A percentile compares a stretch with the other conserved stretches of the same genome.
Evolutionary conservation across 1,284 basidiomycete species (phyloP).

Genomic region (Austroboletus olivaceoglutinosus): DNA sequence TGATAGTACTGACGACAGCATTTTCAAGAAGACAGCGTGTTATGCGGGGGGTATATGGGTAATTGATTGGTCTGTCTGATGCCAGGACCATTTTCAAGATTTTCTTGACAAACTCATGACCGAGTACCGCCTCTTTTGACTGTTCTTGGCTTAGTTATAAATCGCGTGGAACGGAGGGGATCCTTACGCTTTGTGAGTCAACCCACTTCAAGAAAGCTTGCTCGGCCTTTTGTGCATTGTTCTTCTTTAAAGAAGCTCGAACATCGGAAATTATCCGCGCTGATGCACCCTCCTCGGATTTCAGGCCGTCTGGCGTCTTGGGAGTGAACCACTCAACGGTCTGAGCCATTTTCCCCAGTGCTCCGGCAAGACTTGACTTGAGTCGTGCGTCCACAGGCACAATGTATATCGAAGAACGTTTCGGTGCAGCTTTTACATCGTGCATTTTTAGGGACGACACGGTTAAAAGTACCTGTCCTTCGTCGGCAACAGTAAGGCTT

Average conservation of each 20-base stretch:
- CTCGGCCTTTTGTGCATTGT: constrained; percentile 42
- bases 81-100: constrained; percentile 49
- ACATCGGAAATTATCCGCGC: constrained; percentile 41
- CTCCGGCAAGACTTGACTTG: constrained; percentile 58
- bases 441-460: constrained; percentile 40
- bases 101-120: constrained; percentile 56
- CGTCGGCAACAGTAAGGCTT: constrained; percentile 34
- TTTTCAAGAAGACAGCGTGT: constrained; percentile 54
- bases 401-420: constrained; percentile 53
- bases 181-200: constrained; percentile 34
- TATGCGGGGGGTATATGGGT: constrained; percentile 46
- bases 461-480: constrained; percentile 55
- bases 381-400: constrained; percentile 53
- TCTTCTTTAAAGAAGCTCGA: constrained; percentile 32
- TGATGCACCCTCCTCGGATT: constrained; percentile 30
- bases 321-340: constrained; percentile 50
- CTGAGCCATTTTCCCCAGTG: constrained; percentile 51
- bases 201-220: constrained; percentile 53
- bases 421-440: constrained; percentile 24
- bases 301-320: constrained; percentile 3
- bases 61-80: constrained; percentile 28
- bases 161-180: not conserved
- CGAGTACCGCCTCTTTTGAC: constrained; percentile 32
- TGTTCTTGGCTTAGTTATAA: constrained; percentile 8
- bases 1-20: constrained; percentile 52